These are phyloP conservation scores for Crepidotus variabilis DNA, from an alignment of 768 basidiomycete species.

Conservation along the genomic window DNA sequence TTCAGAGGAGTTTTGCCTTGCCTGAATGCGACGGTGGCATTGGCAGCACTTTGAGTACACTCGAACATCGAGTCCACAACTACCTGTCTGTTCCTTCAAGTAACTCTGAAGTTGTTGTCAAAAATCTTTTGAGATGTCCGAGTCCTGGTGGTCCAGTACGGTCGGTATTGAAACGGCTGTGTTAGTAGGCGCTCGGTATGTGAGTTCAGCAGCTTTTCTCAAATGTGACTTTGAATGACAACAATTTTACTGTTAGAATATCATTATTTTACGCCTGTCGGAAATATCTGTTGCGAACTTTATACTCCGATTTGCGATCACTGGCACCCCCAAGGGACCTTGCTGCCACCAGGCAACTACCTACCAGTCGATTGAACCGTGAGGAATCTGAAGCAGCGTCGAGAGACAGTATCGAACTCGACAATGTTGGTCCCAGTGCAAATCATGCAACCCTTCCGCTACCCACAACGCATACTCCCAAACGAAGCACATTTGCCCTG, in stretches of 20 bases:
- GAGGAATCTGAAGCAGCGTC: no score
- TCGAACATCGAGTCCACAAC: no score
- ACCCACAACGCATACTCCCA: constrained; percentile 29
- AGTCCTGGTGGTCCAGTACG: not conserved
- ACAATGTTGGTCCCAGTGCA: constrained; percentile 28
- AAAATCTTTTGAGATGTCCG: no score
- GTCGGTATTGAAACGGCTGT: constrained; percentile 1
- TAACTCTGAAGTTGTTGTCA: no score
- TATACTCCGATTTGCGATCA: constrained; percentile 57
- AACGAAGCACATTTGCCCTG: constrained; percentile 14
- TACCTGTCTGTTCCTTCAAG: no score
- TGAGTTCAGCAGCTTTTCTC: not conserved
- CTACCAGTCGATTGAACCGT: no score
- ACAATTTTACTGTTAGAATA: constrained; percentile 30
- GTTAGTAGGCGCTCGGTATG: constrained; percentile 3
- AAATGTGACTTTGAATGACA: not conserved
- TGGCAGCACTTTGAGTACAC: no score
- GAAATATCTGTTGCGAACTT: constrained; percentile 49
- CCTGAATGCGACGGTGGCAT: no score
- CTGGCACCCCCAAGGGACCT: constrained; percentile 35
- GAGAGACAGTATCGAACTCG: constrained; percentile 11
- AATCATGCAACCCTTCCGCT: constrained; percentile 35
- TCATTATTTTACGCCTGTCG: constrained; percentile 56
- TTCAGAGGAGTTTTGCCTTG: no score
- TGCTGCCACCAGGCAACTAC: no score